A percentile compares a stretch with the other conserved stretches of the same genome.
Evolutionary conservation across 176 grass and related monocot species (phyloP).

Genomic region (Oryza meridionalis): DNA sequence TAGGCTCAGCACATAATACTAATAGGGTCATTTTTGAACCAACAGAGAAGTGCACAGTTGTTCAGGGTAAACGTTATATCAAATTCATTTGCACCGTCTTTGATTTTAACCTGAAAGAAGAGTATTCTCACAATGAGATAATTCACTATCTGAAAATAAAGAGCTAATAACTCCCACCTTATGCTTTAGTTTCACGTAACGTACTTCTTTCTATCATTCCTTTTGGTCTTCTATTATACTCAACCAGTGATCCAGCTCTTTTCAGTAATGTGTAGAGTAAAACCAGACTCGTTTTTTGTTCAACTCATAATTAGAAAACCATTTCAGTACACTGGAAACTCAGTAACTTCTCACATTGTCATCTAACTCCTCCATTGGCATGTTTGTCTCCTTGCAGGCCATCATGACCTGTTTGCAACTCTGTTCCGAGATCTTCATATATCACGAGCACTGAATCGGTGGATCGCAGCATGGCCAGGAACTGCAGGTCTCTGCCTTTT

Average conservation of each 20-base stretch:
- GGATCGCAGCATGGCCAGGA: slow-evolving; percentile 40
- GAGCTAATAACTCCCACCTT: not conserved
- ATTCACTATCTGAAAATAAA: slow-evolving; percentile 1
- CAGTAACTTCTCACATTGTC: not conserved
- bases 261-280: not conserved
- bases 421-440: slow-evolving; percentile 80
- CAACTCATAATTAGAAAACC: not conserved
- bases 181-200: slow-evolving; percentile 18
- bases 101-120: not conserved
- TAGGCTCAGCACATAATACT: not conserved
- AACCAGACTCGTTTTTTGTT: not conserved
- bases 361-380: not conserved
- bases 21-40: not conserved
- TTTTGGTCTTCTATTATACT: not conserved
- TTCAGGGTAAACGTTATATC: not conserved
- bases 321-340: not conserved
- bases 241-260: not conserved
- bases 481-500: slow-evolving; percentile 32
- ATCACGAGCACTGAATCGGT: slow-evolving; percentile 78
- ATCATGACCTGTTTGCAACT: slow-evolving; percentile 53
- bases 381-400: slow-evolving; percentile 65
- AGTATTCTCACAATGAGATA: not conserved
- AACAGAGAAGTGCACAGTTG: not conserved
- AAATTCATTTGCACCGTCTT: not conserved
- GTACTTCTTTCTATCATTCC: not conserved